phyloP scores from a whole-genome alignment of 495 filamentous ascomycete genomes.

The Paragyromitra xinjiangensis region DNA sequence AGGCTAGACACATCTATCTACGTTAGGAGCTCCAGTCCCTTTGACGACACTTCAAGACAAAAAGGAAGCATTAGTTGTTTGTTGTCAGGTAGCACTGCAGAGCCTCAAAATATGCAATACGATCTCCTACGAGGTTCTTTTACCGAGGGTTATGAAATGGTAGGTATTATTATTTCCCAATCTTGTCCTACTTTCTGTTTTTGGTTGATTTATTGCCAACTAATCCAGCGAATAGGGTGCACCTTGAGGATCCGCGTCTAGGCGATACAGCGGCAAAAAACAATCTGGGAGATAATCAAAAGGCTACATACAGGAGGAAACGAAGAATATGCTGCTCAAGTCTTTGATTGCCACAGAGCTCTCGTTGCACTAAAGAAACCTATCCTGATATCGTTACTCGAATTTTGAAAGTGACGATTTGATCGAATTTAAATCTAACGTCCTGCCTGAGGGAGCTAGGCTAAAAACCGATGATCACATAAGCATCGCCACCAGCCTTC shows the following conservation, averaged over 20 bases:
- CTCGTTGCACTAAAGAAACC: neutral
- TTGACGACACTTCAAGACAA: slow-evolving; percentile 5
- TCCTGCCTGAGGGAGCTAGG: slow-evolving; percentile 18
- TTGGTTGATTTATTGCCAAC: slow-evolving; percentile 23
- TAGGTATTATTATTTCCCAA: neutral
- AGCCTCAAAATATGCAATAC: slow-evolving; percentile 6
- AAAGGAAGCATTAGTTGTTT: slow-evolving; percentile 5
- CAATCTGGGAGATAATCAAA: neutral
- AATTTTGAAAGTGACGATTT: neutral
- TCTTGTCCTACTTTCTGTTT: slow-evolving; percentile 34
- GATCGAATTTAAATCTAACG: neutral
- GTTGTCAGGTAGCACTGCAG: slow-evolving; percentile 20
- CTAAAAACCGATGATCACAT: slow-evolving; percentile 44
- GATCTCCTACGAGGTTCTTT: neutral
- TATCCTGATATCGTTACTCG: slow-evolving; percentile 4
- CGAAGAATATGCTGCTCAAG: neutral
- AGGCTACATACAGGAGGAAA: neutral
- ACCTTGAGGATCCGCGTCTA: neutral
- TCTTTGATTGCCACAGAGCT: neutral
- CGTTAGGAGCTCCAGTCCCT: neutral
- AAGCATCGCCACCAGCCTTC: slow-evolving; percentile 50
- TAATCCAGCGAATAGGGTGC: slow-evolving; percentile 14
- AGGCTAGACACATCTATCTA: slow-evolving; percentile 17
- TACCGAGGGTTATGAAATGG: no score
- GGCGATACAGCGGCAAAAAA: neutral